Base-by-base conservation (phyloP, 495 filamentous ascomycete species). In the Polyplosphaeria fusca region DNA sequence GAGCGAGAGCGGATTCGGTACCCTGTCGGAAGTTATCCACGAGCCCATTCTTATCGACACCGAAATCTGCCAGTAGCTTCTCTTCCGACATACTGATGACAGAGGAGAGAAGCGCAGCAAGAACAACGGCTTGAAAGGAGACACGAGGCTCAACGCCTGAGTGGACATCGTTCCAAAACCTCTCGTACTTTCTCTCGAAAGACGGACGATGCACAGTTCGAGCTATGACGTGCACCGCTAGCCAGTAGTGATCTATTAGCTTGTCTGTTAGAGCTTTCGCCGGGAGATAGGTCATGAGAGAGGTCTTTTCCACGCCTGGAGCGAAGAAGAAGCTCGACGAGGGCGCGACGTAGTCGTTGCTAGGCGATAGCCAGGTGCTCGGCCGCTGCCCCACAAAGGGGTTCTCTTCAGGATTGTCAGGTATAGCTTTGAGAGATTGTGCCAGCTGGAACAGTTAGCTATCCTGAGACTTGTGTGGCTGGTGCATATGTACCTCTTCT, bases 311-410 rank as follows among this genome's bases (percentile, higher is more conserved):
- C 18, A 73, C 69, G 2, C 70, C 70, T 24, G 77, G 73, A 9
- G 80, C 81, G 52, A 87, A 86, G 65, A 86, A 85, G 71, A 86
- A 86, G 51, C 79, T 81, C 39, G 82, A 81, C n/a, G 80, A 74
- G 2, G 71, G 71, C 0, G 71, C 67, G 16, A 74, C 68, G 52
- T 71, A 74, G 14, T 73, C 69, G 5, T 53, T 56, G 1, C 70
- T 65, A 3, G 71, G 71, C 0, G 66, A 64, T 38, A 70, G 58
- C 42, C 59, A 70, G 0, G 67, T 32, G 2, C 39, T 35, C 37
- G 50, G 56, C 4, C 48, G 32, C 22, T 48, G 43, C 9, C 12
- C 42, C 3, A 26, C 20, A 30, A 57, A 57, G 39, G 53, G 52
- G 25, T 52, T 57, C 13, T 19, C n/a, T 22, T 18, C 40, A 53